These are phyloP conservation scores for Podochytrium sp. DNA, from an alignment of 192 early-diverging fungal species.

Conservation along the genomic window DNA sequence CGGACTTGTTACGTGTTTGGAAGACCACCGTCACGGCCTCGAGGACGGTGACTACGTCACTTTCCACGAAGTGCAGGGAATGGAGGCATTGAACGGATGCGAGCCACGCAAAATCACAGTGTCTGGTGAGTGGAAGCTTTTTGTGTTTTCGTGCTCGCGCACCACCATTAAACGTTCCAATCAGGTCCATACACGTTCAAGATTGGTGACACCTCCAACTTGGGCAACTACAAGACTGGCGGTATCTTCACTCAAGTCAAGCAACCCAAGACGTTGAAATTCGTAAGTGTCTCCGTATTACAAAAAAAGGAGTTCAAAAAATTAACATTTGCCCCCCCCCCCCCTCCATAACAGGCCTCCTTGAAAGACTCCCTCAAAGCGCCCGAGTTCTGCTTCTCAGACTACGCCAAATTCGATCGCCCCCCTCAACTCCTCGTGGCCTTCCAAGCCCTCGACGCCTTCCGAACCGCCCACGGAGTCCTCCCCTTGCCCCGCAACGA, in stretches of 20 bases:
- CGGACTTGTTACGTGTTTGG: slow-evolving; percentile 91
- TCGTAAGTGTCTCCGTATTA: slow-evolving; percentile 59
- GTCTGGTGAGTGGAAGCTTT: too few relatives aligned
- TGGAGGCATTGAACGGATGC: slow-evolving; percentile 83
- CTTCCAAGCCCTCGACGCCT: slow-evolving; percentile 93
- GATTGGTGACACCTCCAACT: slow-evolving; percentile 85
- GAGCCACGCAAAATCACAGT: slow-evolving; percentile 83
- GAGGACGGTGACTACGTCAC: slow-evolving; percentile 96
- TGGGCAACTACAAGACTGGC: slow-evolving; percentile 78
- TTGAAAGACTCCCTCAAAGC: slow-evolving; percentile 74
- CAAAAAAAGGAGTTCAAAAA: background rate
- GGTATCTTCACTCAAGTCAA: slow-evolving; percentile 98
- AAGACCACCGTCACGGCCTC: slow-evolving; percentile 96
- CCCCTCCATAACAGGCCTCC: slow-evolving; percentile 56
- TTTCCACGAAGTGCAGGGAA: slow-evolving; percentile 91
- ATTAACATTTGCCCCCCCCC: too few relatives aligned
- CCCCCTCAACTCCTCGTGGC: slow-evolving; percentile 88
- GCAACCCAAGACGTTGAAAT: slow-evolving; percentile 80
- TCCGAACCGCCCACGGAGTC: slow-evolving; percentile 60
- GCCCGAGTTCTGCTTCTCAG: slow-evolving; percentile 86
- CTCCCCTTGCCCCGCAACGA: slow-evolving; percentile 88
- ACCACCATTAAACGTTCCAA: too few relatives aligned
- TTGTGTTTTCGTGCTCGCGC: too few relatives aligned
- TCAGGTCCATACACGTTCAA: slow-evolving; percentile 96
- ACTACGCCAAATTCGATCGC: slow-evolving; percentile 99